Conservation (phyloP, 2,329 filamentous ascomycete genomes). For the Colletotrichum agaves region DNA sequence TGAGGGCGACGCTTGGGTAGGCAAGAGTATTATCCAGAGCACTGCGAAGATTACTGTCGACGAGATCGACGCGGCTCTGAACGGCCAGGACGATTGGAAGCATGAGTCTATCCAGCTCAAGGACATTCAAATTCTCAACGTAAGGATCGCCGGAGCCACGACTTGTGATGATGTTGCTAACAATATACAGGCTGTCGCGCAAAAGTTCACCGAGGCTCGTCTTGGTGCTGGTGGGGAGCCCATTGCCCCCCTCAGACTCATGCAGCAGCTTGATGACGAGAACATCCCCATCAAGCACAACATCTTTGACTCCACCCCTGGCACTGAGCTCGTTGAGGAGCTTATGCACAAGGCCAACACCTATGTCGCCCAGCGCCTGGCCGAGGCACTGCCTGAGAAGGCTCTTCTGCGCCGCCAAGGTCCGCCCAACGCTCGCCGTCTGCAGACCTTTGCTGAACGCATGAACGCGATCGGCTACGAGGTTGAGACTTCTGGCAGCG, state of each 20-base stretch:
- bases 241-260: constrained; percentile 85
- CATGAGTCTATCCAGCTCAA: constrained; percentile 75
- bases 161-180: constrained; percentile 38
- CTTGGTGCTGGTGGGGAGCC: constrained; percentile 82
- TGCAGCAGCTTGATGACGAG: constrained; percentile 96
- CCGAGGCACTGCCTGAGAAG: constrained; percentile 85
- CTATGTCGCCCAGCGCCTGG: constrained; percentile 87
- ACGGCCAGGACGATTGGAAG: constrained; percentile 69
- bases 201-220: constrained; percentile 90
- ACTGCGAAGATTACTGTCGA: constrained; percentile 84
- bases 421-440: constrained; percentile 85
- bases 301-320: constrained; percentile 89
- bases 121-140: constrained; percentile 83
- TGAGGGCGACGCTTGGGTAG: constrained; percentile 92
- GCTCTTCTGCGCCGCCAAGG: constrained; percentile 89
- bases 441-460: constrained; percentile 90
- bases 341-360: constrained; percentile 92
- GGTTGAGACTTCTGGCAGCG: constrained; percentile 89
- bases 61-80: constrained; percentile 85
- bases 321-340: constrained; percentile 95
- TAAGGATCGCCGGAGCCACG: constrained; percentile 50
- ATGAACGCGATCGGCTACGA: constrained; percentile 93
- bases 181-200: constrained; percentile 72
- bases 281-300: constrained; percentile 97
- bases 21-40: constrained; percentile 94